Evolutionary conservation across 768 basidiomycete species (phyloP), one percentile per base, ranked within the genome.

Genomic region (Xerocomellus chrysenteron): DNA sequence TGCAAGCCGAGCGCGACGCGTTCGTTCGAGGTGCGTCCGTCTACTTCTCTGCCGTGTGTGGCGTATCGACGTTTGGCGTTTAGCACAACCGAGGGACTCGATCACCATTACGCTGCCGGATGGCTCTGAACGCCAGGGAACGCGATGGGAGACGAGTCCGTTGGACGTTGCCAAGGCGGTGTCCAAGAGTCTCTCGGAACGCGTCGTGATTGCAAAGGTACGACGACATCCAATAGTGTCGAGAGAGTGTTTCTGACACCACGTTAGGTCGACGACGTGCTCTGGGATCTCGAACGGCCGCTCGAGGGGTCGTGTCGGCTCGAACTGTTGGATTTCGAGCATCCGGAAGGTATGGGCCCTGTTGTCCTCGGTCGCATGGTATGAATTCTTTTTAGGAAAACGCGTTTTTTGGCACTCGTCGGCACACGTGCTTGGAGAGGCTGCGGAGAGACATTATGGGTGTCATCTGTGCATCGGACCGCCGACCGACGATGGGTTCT

Each of bases 331-430:
- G 92, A 96, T 73, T 99, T 98, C 67, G 94, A 98, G 44, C 81
- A 94, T 65, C 85, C 88, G 3, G 93, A 95, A 78, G 94, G 92
- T 61, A 3, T 32, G 40, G 14, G 3, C 26, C 17, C 8, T 6
- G 26, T 2, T 21, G 21, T 16, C 11, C 9, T 47, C 3, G 12
- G 33, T 28, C 28, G 8, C 9, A 17, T n/a, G 33, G 14, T 28
- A 30, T 21, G 12, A 10, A 36, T 24, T 10, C 2, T 1, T 12
- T 17, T 30, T 51, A 87, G 94, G 96, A 57, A 94, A 98, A 74
- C 89, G 88, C 65, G 97, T 99, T 9, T 99, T 98, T 79, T 99
- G 97, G 97, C 97, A 98, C 72, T 98, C 97, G 17, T 98, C 95
- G 26, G 97, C 97, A 0, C 97, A 98, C 74, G 94, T 98, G 54